Percentiles rank a stretch among this genome's conserved stretches.
These are phyloP conservation scores for Geum urbanum DNA, from an alignment of 306 rosid species.

Conservation along the genomic window DNA sequence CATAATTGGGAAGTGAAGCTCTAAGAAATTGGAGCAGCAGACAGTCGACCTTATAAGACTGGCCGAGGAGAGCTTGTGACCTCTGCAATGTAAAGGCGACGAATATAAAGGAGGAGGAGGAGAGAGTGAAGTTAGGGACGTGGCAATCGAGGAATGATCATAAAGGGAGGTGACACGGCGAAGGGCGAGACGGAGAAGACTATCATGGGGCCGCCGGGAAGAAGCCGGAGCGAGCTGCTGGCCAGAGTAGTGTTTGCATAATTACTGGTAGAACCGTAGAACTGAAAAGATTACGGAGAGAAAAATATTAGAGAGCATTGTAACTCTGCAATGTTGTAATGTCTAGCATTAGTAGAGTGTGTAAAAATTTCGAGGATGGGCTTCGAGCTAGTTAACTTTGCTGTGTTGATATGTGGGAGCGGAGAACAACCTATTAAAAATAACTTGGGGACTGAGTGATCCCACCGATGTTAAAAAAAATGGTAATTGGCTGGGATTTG, in stretches of 20 bases:
- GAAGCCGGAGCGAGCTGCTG: conserved; percentile 48
- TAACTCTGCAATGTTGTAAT: too few species aligned
- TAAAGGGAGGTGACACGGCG: conserved; percentile 17
- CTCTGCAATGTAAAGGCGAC: conserved; percentile 28
- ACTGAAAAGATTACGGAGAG: conserved; percentile 3
- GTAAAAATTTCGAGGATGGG: too few species aligned
- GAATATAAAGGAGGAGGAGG: too few species aligned
- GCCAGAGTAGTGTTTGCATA: conserved; percentile 72
- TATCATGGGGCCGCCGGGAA: conserved; percentile 23
- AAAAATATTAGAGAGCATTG: too few species aligned
- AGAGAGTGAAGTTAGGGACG: conserved; percentile 21
- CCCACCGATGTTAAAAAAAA: too few species aligned
- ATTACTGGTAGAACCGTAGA: too few species aligned
- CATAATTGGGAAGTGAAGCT: conserved; percentile 33
- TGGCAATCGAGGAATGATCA: conserved; percentile 28
- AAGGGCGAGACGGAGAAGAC: conserved; percentile 19
- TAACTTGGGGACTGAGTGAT: too few species aligned
- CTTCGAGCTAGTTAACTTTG: too few species aligned
- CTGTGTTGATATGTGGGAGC: too few species aligned
- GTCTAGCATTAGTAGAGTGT: too few species aligned
- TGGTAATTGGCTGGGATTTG: too few species aligned
- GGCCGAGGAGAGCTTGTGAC: conserved; percentile 32
- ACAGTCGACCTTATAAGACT: conserved; percentile 31
- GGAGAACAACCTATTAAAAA: too few species aligned
- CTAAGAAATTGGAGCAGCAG: conserved; percentile 49